A percentile compares a stretch with the other conserved stretches of the same genome.
Conservation (phyloP, 495 filamentous ascomycete species). For the Trichoderma reesei region DNA sequence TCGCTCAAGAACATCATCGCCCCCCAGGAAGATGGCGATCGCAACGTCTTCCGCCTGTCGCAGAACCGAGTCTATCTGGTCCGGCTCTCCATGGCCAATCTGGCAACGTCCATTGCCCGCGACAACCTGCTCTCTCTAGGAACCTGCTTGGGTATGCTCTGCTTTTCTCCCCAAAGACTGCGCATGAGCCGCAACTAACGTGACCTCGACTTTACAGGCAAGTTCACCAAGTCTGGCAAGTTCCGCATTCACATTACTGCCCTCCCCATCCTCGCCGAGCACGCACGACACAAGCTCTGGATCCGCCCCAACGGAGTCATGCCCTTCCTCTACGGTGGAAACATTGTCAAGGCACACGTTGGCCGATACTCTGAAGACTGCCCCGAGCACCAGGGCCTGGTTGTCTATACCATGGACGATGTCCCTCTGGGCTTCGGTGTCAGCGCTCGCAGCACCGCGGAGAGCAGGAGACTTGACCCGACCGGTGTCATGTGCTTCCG, state of each 20-base stretch:
- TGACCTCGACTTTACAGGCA: slow-evolving; percentile 32
- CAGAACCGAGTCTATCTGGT: slow-evolving; percentile 81
- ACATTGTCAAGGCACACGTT: slow-evolving; percentile 86
- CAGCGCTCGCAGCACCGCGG: slow-evolving; percentile 67
- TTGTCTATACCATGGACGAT: slow-evolving; percentile 69
- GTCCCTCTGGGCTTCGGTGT: slow-evolving; percentile 66
- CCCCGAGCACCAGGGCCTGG: slow-evolving; percentile 65
- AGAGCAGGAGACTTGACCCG: slow-evolving; percentile 72
- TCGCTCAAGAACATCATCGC: slow-evolving; percentile 74
- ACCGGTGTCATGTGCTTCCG: slow-evolving; percentile 79
- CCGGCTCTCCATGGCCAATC: slow-evolving; percentile 72
- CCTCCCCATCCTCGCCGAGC: slow-evolving; percentile 73
- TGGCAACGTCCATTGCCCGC: slow-evolving; percentile 75
- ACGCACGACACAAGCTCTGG: slow-evolving; percentile 91
- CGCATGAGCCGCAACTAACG: not conserved
- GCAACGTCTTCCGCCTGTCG: slow-evolving; percentile 75
- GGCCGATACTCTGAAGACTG: slow-evolving; percentile 82
- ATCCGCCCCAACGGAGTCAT: slow-evolving; percentile 92
- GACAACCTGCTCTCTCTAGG: slow-evolving; percentile 74
- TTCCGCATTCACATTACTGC: slow-evolving; percentile 78
- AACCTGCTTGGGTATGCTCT: slow-evolving; percentile 54
- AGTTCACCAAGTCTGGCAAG: slow-evolving; percentile 89
- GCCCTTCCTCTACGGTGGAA: slow-evolving; percentile 85
- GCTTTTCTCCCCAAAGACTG: not conserved
- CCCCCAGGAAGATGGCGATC: slow-evolving; percentile 56